Evolutionary conservation across 2,329 filamentous ascomycete genomes (phyloP).

Genomic region (Fusarium sp.): DNA sequence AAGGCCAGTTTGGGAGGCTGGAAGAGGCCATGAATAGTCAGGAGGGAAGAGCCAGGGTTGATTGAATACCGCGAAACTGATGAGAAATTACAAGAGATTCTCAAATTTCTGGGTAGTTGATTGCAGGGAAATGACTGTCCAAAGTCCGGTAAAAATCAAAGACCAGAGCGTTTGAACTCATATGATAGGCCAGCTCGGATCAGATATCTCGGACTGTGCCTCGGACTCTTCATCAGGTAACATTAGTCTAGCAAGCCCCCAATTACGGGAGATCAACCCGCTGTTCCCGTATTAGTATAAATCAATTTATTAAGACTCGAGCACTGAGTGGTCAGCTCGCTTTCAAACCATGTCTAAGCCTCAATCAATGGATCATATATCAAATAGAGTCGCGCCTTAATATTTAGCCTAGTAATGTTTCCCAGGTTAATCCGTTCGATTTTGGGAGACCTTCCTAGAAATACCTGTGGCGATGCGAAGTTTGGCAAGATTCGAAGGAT

Average conservation of each 20-base stretch:
- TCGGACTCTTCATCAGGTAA: neutral
- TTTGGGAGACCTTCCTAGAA: neutral
- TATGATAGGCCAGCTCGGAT: slow-evolving; percentile 5
- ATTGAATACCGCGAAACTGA: neutral
- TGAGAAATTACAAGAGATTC: neutral
- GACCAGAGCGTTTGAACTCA: neutral
- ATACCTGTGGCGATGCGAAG: neutral
- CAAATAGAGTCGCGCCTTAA: neutral
- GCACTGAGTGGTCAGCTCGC: neutral
- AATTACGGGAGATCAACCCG: neutral
- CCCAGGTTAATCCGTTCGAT: neutral
- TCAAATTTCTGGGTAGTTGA: neutral
- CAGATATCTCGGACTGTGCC: slow-evolving; percentile 1
- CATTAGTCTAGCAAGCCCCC: neutral
- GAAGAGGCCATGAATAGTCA: neutral
- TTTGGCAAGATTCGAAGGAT: neutral
- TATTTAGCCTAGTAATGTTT: neutral
- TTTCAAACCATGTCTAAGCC: neutral
- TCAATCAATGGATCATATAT: neutral
- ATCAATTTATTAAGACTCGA: neutral
- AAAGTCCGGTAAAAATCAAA: neutral
- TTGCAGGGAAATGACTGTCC: too few relatives aligned
- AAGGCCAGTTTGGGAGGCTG: neutral
- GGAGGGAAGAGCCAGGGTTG: neutral
- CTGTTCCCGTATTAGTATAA: neutral